A percentile compares a stretch with the other conserved stretches of the same genome.
Evolutionary conservation across 805 yeast genomes (phyloP).

Genomic region (Grigorovia transvaalensis): DNA sequence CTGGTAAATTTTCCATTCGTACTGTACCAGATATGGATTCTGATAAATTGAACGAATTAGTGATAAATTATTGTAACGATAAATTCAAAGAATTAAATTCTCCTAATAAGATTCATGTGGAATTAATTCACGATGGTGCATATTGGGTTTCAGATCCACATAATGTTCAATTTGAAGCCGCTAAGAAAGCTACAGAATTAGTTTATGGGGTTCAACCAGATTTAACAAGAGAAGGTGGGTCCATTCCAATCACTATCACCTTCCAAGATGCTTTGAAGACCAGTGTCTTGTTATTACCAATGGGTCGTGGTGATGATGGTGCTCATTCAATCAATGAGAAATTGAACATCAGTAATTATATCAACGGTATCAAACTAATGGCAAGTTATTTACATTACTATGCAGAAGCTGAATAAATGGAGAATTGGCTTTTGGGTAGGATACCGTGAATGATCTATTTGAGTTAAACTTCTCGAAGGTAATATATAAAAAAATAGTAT

Average conservation of each 20-base stretch:
- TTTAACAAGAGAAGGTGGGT: conserved; percentile 97
- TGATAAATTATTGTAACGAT: conserved; percentile 56
- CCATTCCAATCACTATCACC: conserved; percentile 92
- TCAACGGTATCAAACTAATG: conserved; percentile 87
- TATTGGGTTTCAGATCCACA: conserved; percentile 95
- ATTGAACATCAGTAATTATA: conserved; percentile 76
- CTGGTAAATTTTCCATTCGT: conserved; percentile 92
- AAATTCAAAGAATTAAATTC: conserved; percentile 61
- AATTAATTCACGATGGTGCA: conserved; percentile 85
- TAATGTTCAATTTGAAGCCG: conserved; percentile 89
- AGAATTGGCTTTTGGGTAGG: too few species aligned
- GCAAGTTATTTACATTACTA: conserved; percentile 90
- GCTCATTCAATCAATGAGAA: conserved; percentile 98
- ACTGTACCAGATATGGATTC: conserved; percentile 93
- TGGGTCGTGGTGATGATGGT: conserved; percentile 99
- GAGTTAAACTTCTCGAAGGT: too few species aligned
- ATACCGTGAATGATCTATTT: too few species aligned
- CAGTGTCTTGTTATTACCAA: conserved; percentile 80
- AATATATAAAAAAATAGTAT: background rate
- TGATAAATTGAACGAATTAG: conserved; percentile 65
- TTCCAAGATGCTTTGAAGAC: conserved; percentile 83
- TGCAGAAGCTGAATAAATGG: conserved; percentile 30
- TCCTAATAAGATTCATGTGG: conserved; percentile 62
- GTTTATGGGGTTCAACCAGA: conserved; percentile 96
- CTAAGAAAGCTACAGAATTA: conserved; percentile 82